Conservation (phyloP, 495 filamentous ascomycete genomes). For the Xylaria longipes region DNA sequence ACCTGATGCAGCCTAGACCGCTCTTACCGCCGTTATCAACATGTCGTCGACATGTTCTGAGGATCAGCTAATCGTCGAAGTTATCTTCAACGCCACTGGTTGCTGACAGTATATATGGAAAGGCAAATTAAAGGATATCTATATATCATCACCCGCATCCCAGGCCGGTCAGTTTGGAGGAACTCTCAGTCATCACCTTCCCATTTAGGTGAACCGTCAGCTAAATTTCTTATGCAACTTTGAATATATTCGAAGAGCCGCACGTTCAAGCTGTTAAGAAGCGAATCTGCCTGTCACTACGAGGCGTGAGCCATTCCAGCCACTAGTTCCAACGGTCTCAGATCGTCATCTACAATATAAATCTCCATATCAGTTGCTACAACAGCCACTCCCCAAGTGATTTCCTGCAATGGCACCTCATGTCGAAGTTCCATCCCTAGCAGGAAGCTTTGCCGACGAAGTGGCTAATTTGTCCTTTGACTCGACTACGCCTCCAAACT, state of each 20-base stretch:
- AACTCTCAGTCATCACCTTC: constrained; percentile 1
- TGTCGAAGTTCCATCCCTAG: neutral
- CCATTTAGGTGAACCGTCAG: neutral
- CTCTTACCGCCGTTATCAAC: constrained; percentile 5
- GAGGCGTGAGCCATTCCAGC: neutral
- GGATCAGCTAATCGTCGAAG: constrained; percentile 13
- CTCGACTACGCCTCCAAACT: neutral
- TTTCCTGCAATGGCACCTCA: constrained; percentile 2
- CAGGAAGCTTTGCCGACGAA: neutral
- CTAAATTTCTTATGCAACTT: neutral
- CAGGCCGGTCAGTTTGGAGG: neutral
- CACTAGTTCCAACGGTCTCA: neutral
- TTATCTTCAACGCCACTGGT: neutral
- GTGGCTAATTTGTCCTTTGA: neutral
- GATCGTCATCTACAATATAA: neutral
- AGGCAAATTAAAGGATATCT: constrained; percentile 1
- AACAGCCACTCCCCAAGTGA: too few species aligned
- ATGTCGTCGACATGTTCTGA: neutral
- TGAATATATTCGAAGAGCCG: constrained; percentile 2
- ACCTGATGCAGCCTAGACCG: constrained; percentile 7
- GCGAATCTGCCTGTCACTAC: neutral
- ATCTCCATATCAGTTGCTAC: neutral
- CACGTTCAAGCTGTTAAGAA: neutral
- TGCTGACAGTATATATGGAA: neutral
- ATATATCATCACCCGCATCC: neutral